Evolutionary conservation across 1,284 basidiomycete genomes (phyloP), one percentile per base, ranked within the genome.

Genomic region (Psilocybe mexicana): DNA sequence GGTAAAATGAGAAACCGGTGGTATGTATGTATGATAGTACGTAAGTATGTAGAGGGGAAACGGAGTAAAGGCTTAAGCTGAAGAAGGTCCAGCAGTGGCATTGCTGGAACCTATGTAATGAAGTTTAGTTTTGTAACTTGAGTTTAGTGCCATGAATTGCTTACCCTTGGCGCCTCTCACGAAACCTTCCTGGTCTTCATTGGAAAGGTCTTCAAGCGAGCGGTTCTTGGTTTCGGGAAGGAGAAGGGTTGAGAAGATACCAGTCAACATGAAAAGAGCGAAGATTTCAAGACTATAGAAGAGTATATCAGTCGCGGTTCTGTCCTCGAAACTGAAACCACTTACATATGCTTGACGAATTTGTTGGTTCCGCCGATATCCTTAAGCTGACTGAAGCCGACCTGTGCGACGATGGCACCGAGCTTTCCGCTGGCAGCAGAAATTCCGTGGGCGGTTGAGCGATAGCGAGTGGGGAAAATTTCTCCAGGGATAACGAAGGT

Each of bases 401-500:
- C 85, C 73, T 93, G 90, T 2, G 90, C 87, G 48, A 94, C 74
- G 69, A 95, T 90, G 53, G 92, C 92, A 43, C 92, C 93, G 51
- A 93, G 79, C 74, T 94, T 94, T 52, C 90, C 91, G 26, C 83
- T 85, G 3, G 89, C 92, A 18, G 92, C 93, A 18, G 87, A 89
- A 70, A 95, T 93, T 72, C 92, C 92, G 72, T 94, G 91, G 2
- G 84, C 88, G 4, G 91, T 93, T 0, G 89, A 90, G 51, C 92
- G 82, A 75, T 93, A 93, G 46, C 92, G 86, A 2, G 93, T 94
- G 1, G 93, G 92, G 86, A 94, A 95, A 28, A 80, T 84, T 72
- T 95, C 92, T 56, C 90, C 91, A 6, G 93, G 93, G 36, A 94
- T 79, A 64, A 94, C 69, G 71, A 87, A 94, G 2, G 92, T 94